Conservation (phyloP, 805 yeast genomes). For the Brettanomyces sp. region DNA sequence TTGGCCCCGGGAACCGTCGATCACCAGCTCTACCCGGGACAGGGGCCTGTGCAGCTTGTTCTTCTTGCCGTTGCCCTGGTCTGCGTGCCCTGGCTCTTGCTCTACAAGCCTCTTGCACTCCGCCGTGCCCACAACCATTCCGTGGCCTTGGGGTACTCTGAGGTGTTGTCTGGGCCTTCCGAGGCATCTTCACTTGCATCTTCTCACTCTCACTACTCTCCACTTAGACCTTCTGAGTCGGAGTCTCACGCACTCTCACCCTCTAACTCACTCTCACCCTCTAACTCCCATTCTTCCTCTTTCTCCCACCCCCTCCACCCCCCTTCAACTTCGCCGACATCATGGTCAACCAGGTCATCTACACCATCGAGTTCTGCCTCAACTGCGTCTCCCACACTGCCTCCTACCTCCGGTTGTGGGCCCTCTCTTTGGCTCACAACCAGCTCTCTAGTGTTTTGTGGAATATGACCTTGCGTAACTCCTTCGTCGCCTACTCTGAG, state of each 20-base stretch:
- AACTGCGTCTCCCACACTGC: conserved; percentile 78
- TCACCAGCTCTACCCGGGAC: conserved; percentile 58
- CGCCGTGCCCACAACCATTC: conserved; percentile 38
- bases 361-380: conserved; percentile 71
- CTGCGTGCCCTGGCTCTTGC: conserved; percentile 68
- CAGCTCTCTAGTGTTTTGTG: conserved; percentile 66
- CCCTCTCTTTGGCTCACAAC: conserved; percentile 71
- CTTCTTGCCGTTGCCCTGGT: conserved; percentile 49
- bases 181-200: too few species aligned
- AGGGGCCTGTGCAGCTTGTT: conserved; percentile 49
- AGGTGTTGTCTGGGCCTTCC: conserved; percentile 23
- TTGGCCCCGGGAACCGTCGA: conserved; percentile 63
- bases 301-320: too few species aligned
- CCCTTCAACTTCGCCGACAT: conserved; percentile 49
- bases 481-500: conserved; percentile 37
- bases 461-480: conserved; percentile 63
- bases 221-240: too few species aligned
- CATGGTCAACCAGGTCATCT: conserved; percentile 72
- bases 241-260: too few species aligned
- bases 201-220: conserved; percentile 5
- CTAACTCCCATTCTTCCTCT: too few species aligned
- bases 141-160: conserved; percentile 41
- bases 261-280: too few species aligned
- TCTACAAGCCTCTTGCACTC: conserved; percentile 49
- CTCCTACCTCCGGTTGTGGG: conserved; percentile 71